Evolutionary conservation across 495 filamentous ascomycete genomes (phyloP).

Genomic region (Penicillium dipodomyicola): DNA sequence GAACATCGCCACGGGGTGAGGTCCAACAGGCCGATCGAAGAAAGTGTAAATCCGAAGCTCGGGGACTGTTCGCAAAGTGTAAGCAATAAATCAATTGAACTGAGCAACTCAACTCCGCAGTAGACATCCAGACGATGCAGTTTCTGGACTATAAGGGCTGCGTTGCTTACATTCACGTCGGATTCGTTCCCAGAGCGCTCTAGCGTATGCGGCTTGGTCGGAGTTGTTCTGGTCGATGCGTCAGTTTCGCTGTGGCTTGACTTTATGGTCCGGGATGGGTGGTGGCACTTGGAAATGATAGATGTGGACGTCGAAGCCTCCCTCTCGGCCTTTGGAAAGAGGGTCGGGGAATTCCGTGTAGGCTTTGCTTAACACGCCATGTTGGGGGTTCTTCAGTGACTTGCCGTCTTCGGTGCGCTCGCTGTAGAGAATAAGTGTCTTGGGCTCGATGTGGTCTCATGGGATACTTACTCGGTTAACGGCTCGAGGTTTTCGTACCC

Average conservation of each 20-base stretch:
- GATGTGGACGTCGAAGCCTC: conserved; percentile 76
- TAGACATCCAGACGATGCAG: neutral
- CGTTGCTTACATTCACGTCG: conserved; percentile 67
- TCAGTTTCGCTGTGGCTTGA: neutral
- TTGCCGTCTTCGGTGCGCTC: conserved; percentile 61
- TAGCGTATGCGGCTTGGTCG: conserved; percentile 62
- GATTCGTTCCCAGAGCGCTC: conserved; percentile 73
- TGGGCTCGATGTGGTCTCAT: neutral
- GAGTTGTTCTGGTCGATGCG: conserved; percentile 48
- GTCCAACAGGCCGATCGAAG: conserved; percentile 75
- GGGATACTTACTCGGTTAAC: conserved; percentile 55
- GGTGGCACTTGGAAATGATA: conserved; percentile 59
- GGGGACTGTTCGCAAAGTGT: conserved; percentile 55
- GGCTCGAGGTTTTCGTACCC: conserved; percentile 64
- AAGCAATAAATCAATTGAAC: neutral
- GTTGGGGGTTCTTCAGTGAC: conserved; percentile 58
- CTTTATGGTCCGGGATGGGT: neutral
- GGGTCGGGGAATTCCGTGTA: conserved; percentile 66
- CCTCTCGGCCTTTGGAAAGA: conserved; percentile 56
- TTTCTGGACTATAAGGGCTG: neutral
- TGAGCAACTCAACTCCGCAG: neutral
- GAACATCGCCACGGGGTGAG: conserved; percentile 83
- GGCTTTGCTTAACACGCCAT: conserved; percentile 55
- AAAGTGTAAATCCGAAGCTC: conserved; percentile 80
- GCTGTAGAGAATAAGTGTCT: conserved; percentile 22